A percentile compares a stretch with the other conserved stretches of the same genome.
Conservation (phyloP, 2,329 filamentous ascomycete species). For the Alternaria sp. region DNA sequence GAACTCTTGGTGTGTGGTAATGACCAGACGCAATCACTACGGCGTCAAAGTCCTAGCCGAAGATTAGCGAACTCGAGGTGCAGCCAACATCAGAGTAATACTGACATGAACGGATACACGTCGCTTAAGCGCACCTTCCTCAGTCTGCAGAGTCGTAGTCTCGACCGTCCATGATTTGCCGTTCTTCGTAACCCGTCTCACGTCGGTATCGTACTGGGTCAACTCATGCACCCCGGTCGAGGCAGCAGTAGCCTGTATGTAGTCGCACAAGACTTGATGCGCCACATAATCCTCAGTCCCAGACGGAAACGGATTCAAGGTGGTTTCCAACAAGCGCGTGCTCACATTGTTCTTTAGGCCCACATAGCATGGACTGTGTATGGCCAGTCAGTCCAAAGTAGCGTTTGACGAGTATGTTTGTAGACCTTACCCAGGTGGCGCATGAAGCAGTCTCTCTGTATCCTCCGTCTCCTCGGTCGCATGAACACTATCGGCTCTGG, state of each 20-base stretch:
- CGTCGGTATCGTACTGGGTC: slow-evolving; percentile 66
- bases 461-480: slow-evolving; percentile 13
- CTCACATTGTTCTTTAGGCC: slow-evolving; percentile 62
- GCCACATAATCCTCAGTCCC: slow-evolving; percentile 66
- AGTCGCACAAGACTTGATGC: slow-evolving; percentile 63
- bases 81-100: accelerated
- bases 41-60: slow-evolving; percentile 53
- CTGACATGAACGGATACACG: slow-evolving; percentile 7
- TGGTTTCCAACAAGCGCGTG: slow-evolving; percentile 58
- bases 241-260: slow-evolving; percentile 66
- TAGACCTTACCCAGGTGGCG: slow-evolving; percentile 57
- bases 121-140: slow-evolving; percentile 17
- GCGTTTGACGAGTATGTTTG: not conserved
- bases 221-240: slow-evolving; percentile 58
- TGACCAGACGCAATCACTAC: slow-evolving; percentile 63
- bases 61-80: not conserved
- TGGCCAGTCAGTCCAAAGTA: slow-evolving; percentile 6
- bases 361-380: slow-evolving; percentile 59
- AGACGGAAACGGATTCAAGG: slow-evolving; percentile 62
- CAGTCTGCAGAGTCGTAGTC: slow-evolving; percentile 53
- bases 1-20: slow-evolving; percentile 60
- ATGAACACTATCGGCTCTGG: slow-evolving; percentile 26
- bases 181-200: slow-evolving; percentile 60
- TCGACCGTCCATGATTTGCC: slow-evolving; percentile 59
- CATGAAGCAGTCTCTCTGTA: slow-evolving; percentile 45